These are phyloP conservation scores for Gossypium schwendimanii DNA, from an alignment of 441 rosid genomes.

Conservation along the genomic window DNA sequence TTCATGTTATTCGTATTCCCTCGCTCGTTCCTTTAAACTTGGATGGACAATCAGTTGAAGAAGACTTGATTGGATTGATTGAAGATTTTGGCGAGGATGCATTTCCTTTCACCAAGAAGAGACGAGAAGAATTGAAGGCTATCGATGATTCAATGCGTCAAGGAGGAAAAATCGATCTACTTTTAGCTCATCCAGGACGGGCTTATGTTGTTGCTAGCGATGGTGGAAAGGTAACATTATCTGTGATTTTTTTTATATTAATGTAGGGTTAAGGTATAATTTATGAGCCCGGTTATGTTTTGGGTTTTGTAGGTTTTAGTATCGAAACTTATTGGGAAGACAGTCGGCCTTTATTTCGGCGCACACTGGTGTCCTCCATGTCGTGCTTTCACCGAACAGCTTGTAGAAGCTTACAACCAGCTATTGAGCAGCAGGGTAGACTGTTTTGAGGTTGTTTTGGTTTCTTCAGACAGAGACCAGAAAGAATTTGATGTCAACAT, in stretches of 20 bases:
- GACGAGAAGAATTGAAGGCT: constrained; percentile 55
- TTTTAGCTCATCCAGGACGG: constrained; percentile 47
- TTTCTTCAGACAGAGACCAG: constrained; percentile 61
- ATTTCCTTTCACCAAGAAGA: constrained; percentile 59
- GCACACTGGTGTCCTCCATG: constrained; percentile 81
- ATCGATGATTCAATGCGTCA: constrained; percentile 45
- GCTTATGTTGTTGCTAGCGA: constrained; percentile 40
- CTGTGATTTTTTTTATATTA: neutral
- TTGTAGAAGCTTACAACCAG: constrained; percentile 47
- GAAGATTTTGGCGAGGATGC: constrained; percentile 72
- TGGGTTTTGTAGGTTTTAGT: constrained; percentile 34
- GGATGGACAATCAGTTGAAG: constrained; percentile 36
- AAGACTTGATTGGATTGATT: constrained; percentile 50
- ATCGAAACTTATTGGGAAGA: constrained; percentile 62
- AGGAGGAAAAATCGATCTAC: constrained; percentile 56
- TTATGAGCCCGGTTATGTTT: neutral
- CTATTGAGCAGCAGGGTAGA: constrained; percentile 23
- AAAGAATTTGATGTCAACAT: constrained; percentile 46
- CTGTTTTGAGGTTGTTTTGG: constrained; percentile 45
- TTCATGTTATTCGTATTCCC: constrained; percentile 47
- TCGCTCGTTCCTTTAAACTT: constrained; percentile 45
- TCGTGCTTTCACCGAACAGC: constrained; percentile 56
- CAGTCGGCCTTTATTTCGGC: constrained; percentile 68
- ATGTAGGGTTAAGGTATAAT: neutral
- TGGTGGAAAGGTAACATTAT: constrained; percentile 38